Evolutionary conservation across 2,329 filamentous ascomycete genomes (phyloP), one percentile per base, ranked within the genome.

Genomic region (Sporothrix phasma): DNA sequence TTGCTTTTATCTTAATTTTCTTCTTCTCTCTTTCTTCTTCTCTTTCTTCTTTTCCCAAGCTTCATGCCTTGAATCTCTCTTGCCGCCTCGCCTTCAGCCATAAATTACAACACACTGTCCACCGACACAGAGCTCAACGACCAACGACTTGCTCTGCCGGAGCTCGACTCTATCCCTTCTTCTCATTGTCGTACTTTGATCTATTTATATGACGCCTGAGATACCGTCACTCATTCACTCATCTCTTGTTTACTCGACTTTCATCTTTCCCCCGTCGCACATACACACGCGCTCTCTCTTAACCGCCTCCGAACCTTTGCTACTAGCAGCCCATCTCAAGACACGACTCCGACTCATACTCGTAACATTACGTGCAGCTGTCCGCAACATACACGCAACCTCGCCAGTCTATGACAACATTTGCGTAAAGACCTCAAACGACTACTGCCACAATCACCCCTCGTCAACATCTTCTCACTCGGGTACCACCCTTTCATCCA

Each of bases 11-110:
- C 56, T 59, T 15, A 24, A 11, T 49, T 45, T 13, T 45, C 19
- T 47, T 39, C 60, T 49, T 61, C 19, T 60, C 3, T 31, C 24
- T 60, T 53, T n/a, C n/a, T n/a, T n/a, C n/a, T n/a, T n/a, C n/a
- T n/a, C n/a, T n/a, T n/a, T n/a, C n/a, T 46, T 49, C 15, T 24
- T 41, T 45, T 31, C 65, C 24, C 5, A 34, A 34, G 37, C 19
- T 43, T 45, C 54, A 26, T 29, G 19, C n/a, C 37, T 58, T 72
- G n/a, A 70, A 66, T 70, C 69, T 67, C 59, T 49, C 59, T 61
- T 61, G 43, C 59, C 59, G 45, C 59, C 58, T 47, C 31, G 29
- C 24, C 43, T n/a, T 61, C 43, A 49, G 59, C 59, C 29, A 39
- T 49, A 39, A 34, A 53, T n/a, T 34, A 56, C 31, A 56, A 24